A percentile compares a stretch with the other conserved stretches of the same genome.
These are phyloP conservation scores for Neophaeococcomyces aloes DNA, from an alignment of 2,329 filamentous ascomycete species.

Conservation along the genomic window DNA sequence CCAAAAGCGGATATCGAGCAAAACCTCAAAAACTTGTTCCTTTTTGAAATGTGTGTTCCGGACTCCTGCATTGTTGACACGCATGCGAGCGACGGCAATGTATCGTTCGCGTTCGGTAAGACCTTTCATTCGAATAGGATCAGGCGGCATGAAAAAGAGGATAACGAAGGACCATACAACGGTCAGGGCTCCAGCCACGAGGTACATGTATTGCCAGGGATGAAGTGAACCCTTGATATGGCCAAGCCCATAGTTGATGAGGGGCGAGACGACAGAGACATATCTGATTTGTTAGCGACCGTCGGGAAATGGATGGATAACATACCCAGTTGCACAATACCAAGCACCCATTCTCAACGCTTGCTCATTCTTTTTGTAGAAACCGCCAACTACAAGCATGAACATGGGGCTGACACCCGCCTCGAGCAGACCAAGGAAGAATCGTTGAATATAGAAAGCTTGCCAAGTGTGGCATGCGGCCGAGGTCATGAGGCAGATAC, in stretches of 20 bases:
- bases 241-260: constrained; percentile 56
- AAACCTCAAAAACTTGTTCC: constrained; percentile 47
- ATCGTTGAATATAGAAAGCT: constrained; percentile 56
- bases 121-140: constrained; percentile 59
- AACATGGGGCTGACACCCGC: constrained; percentile 56
- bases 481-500: constrained; percentile 55
- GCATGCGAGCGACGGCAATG: constrained; percentile 53
- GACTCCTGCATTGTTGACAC: constrained; percentile 53
- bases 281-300: constrained; percentile 26
- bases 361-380: constrained; percentile 58
- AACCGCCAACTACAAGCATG: constrained; percentile 52
- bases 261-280: constrained; percentile 38
- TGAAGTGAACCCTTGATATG: constrained; percentile 48
- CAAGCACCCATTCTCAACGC: constrained; percentile 55
- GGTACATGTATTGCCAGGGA: constrained; percentile 61
- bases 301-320: not conserved
- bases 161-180: constrained; percentile 48
- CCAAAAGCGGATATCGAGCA: constrained; percentile 52
- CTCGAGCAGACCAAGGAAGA: constrained; percentile 53
- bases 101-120: constrained; percentile 51
- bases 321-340: constrained; percentile 39
- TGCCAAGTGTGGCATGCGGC: constrained; percentile 53
- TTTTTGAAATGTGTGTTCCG: constrained; percentile 51
- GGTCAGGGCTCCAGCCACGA: constrained; percentile 53
- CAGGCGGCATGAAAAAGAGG: constrained; percentile 55